phyloP scores from a whole-genome alignment of 2,329 filamentous ascomycete genomes.

The Zymoseptoria pseudotritici region DNA sequence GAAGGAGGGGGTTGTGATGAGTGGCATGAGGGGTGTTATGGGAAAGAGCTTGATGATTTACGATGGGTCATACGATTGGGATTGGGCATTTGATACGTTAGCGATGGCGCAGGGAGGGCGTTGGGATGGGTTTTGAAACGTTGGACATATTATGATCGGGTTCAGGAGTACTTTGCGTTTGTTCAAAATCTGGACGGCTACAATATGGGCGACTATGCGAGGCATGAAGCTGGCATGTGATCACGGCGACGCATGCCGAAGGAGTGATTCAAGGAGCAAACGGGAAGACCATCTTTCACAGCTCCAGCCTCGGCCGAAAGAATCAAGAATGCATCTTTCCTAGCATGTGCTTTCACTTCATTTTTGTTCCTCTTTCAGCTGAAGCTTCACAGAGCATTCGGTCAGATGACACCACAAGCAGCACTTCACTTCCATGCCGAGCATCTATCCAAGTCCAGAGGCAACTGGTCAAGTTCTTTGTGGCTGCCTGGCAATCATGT shows the following conservation, averaged over 20 bases:
- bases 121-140: not conserved
- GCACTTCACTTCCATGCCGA: not conserved
- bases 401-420: not conserved
- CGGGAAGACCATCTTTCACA: not conserved
- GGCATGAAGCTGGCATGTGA: not conserved
- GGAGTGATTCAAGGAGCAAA: not conserved
- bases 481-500: not conserved
- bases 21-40: not conserved
- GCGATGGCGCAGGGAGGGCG: slow-evolving; percentile 10
- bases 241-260: not conserved
- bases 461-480: not conserved
- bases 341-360: not conserved
- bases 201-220: not conserved
- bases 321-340: not conserved
- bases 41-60: slow-evolving; percentile 1
- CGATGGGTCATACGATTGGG: not conserved
- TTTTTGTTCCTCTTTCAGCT: not conserved
- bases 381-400: not conserved
- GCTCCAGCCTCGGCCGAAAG: not conserved
- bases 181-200: not conserved
- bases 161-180: not conserved
- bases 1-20: slow-evolving; percentile 29
- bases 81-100: slow-evolving; percentile 6
- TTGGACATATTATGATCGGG: not conserved
- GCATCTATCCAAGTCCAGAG: not conserved